A percentile compares a stretch with the other conserved stretches of the same genome.
These are phyloP conservation scores for Elaeis oleifera DNA, from an alignment of 202 grass and related monocot species.

Conservation along the genomic window DNA sequence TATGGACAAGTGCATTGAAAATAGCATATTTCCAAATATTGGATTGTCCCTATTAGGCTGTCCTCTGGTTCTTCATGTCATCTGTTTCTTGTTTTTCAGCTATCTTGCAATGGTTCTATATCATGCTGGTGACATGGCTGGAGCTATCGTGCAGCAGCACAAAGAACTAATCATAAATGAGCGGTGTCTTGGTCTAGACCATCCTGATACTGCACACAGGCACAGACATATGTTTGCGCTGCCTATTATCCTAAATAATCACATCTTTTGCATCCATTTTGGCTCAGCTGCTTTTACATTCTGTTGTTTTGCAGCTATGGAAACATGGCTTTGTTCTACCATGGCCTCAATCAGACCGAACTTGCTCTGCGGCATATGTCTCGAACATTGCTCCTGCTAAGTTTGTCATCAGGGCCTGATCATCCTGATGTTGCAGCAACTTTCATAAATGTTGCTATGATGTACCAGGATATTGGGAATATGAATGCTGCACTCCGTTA, in stretches of 20 bases:
- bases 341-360: constrained; percentile 86
- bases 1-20: too few species aligned
- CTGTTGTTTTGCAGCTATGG: constrained; percentile 57
- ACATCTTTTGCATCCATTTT: not conserved
- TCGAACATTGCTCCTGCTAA: constrained; percentile 67
- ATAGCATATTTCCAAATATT: too few species aligned
- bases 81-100: constrained; percentile 32
- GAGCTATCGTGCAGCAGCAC: constrained; percentile 95
- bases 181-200: constrained; percentile 89
- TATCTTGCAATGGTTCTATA: constrained; percentile 95
- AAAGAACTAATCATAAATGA: constrained; percentile 98
- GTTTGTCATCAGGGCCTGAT: constrained; percentile 76
- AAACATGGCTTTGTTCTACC: constrained; percentile 98
- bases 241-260: too few species aligned
- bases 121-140: constrained; percentile 83
- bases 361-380: constrained; percentile 88
- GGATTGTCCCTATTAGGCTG: too few species aligned
- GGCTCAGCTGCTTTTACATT: constrained; percentile 9
- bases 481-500: constrained; percentile 87
- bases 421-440: constrained; percentile 91
- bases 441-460: constrained; percentile 94
- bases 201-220: constrained; percentile 99
- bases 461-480: constrained; percentile 86
- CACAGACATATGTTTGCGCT: constrained; percentile 5
- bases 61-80: not conserved